Percentiles rank a stretch among this genome's conserved stretches.
Conservation (phyloP, 2,329 filamentous ascomycete genomes). For the Rugonectria rugulosa region DNA sequence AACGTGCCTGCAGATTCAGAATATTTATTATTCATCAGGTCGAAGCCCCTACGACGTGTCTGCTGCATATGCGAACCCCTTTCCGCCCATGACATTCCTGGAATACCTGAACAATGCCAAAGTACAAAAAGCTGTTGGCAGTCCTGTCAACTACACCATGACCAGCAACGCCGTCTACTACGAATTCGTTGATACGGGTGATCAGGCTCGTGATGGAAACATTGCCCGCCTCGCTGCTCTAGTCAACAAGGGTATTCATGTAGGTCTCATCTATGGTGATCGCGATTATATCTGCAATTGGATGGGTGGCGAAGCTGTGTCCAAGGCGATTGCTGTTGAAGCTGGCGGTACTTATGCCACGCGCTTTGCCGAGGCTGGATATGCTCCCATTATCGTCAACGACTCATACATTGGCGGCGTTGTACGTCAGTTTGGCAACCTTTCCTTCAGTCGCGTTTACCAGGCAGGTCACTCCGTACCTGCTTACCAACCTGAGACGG, state of each 20-base stretch:
- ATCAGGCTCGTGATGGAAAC: slow-evolving; percentile 70
- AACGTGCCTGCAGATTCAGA: slow-evolving; percentile 58
- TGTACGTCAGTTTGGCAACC: slow-evolving; percentile 79
- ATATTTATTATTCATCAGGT: slow-evolving; percentile 62
- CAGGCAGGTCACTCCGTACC: slow-evolving; percentile 71
- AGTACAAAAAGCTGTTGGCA: slow-evolving; percentile 67
- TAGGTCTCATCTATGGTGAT: slow-evolving; percentile 76
- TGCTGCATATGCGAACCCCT: slow-evolving; percentile 63
- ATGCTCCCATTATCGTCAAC: slow-evolving; percentile 75
- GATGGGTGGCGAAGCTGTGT: slow-evolving; percentile 78
- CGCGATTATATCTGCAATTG: slow-evolving; percentile 72
- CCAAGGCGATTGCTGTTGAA: slow-evolving; percentile 64
- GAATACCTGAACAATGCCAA: slow-evolving; percentile 69
- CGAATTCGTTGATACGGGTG: slow-evolving; percentile 60
- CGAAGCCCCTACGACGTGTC: slow-evolving; percentile 69
- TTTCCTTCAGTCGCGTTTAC: slow-evolving; percentile 72
- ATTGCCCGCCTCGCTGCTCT: slow-evolving; percentile 66
- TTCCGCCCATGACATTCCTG: slow-evolving; percentile 67
- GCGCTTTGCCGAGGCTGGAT: slow-evolving; percentile 71
- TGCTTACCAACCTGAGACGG: slow-evolving; percentile 67
- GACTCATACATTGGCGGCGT: slow-evolving; percentile 72
- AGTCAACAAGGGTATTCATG: slow-evolving; percentile 67
- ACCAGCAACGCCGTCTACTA: slow-evolving; percentile 54
- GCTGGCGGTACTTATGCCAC: slow-evolving; percentile 55
- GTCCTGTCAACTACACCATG: slow-evolving; percentile 66